Conservation (phyloP, 2,329 filamentous ascomycete species). For the Leptographium flavum region DNA sequence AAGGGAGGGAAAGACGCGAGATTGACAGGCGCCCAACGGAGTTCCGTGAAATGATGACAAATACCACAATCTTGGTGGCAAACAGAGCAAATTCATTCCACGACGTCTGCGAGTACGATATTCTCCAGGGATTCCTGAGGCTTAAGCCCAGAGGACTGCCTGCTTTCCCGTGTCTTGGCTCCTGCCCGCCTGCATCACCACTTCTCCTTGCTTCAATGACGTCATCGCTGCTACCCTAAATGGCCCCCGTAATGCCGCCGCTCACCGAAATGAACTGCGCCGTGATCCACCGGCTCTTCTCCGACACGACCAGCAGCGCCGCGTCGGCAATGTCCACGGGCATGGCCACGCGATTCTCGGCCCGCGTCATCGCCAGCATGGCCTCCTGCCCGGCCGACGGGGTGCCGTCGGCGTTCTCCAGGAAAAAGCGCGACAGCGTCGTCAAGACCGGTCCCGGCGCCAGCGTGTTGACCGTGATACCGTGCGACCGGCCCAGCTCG, state of each 20-base stretch:
- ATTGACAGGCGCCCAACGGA: no score
- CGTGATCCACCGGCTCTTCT: conserved; percentile 29
- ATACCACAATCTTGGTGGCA: no score
- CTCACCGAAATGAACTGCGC: conserved; percentile 25
- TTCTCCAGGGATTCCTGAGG: no score
- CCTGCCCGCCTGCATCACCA: no score
- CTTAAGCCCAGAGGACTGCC: no score
- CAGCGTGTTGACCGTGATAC: conserved; percentile 29
- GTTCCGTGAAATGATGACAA: no score
- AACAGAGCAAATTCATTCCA: no score
- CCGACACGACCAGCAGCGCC: conserved; percentile 22
- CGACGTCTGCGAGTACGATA: no score
- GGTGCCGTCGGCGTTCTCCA: conserved; percentile 6
- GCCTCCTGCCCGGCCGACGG: conserved; percentile 2
- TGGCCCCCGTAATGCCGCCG: conserved; percentile 20
- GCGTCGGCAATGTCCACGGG: conserved; percentile 27
- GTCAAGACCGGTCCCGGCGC: conserved; percentile 25
- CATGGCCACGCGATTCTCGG: conserved; percentile 20
- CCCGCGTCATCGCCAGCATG: conserved; percentile 13
- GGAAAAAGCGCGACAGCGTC: conserved; percentile 12
- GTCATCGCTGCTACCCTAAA: not conserved
- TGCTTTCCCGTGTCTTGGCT: no score
- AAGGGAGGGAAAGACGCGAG: no score
- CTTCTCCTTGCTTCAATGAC: not conserved
- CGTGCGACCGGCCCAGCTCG: conserved; percentile 7